These are phyloP conservation scores for Plasmodium cynomolgi DNA, from an alignment of 169 alveolate genomes.

Conservation along the genomic window DNA sequence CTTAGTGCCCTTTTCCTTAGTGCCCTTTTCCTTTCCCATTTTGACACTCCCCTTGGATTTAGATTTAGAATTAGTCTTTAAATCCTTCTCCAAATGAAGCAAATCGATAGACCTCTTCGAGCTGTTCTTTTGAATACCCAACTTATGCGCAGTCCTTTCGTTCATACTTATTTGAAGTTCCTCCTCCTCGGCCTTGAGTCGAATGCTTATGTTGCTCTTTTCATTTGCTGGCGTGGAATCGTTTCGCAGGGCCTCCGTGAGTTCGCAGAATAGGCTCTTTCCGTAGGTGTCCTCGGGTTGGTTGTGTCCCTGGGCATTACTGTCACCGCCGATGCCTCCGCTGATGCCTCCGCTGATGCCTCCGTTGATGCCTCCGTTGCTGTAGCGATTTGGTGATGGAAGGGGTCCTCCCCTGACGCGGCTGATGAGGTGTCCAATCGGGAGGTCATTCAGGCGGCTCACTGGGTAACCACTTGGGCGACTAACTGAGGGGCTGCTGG, in stretches of 20 bases:
- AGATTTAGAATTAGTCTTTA: too few relatives aligned
- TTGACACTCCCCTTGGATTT: slow-evolving; percentile 3
- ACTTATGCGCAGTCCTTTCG: background rate
- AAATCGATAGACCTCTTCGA: slow-evolving; percentile 18
- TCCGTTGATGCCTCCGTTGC: background rate
- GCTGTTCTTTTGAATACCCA: background rate
- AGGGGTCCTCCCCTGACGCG: background rate
- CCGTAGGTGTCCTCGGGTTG: background rate
- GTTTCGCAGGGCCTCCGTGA: slow-evolving; percentile 36
- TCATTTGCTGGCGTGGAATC: background rate
- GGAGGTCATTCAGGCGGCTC: background rate
- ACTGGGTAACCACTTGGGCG: background rate
- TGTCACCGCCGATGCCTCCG: background rate
- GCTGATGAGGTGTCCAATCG: background rate
- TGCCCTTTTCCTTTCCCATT: background rate
- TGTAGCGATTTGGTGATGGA: background rate
- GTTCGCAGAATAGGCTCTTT: slow-evolving; percentile 22
- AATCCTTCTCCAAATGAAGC: background rate
- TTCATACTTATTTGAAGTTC: slow-evolving; percentile 8
- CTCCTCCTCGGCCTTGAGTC: slow-evolving; percentile 21
- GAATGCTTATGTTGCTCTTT: slow-evolving; percentile 17
- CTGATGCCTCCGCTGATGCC: background rate
- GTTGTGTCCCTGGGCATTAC: background rate
- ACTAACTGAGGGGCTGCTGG: background rate
- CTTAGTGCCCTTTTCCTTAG: background rate